Percentiles rank a stretch among this genome's conserved stretches.
Conservation (phyloP, 176 grass and related monocot genomes). For the Triticum dicoccoides region DNA sequence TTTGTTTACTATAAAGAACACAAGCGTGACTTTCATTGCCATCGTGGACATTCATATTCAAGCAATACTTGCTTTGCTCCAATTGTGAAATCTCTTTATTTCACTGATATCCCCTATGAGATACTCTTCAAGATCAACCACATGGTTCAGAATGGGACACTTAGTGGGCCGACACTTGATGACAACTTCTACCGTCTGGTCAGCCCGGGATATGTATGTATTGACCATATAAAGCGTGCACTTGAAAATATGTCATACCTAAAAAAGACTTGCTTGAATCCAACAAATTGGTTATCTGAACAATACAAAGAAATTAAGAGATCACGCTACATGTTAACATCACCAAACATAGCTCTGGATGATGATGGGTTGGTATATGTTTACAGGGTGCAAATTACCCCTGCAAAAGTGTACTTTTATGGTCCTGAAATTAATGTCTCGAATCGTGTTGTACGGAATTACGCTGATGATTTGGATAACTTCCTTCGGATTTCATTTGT, state of each 20-base stretch:
- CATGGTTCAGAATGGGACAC: slow-evolving; percentile 83
- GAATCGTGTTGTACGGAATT: slow-evolving; percentile 74
- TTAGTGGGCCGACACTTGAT: slow-evolving; percentile 74
- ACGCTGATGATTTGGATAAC: slow-evolving; percentile 51
- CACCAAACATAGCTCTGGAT: slow-evolving; percentile 50
- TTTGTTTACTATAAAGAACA: slow-evolving; percentile 67
- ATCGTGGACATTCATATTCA: slow-evolving; percentile 53
- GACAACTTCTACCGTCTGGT: slow-evolving; percentile 52
- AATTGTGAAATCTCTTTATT: slow-evolving; percentile 47
- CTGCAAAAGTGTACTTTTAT: slow-evolving; percentile 84
- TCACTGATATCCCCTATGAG: slow-evolving; percentile 54
- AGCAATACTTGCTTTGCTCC: slow-evolving; percentile 49
- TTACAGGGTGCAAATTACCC: slow-evolving; percentile 82
- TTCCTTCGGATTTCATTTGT: slow-evolving; percentile 89
- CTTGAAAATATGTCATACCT: slow-evolving; percentile 60
- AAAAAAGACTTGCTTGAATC: slow-evolving; percentile 72
- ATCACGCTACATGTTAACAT: slow-evolving; percentile 22
- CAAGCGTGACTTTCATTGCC: slow-evolving; percentile 39
- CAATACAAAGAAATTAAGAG: slow-evolving; percentile 46
- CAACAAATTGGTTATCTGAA: slow-evolving; percentile 53
- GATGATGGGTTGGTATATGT: slow-evolving; percentile 76
- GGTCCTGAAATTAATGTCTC: slow-evolving; percentile 93
- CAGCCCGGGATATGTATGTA: slow-evolving; percentile 30
- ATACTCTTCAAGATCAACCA: slow-evolving; percentile 85
- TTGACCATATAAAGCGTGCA: slow-evolving; percentile 58